phyloP scores from a whole-genome alignment of 148 eudicot species.

The Fagopyrum homotropicum region DNA sequence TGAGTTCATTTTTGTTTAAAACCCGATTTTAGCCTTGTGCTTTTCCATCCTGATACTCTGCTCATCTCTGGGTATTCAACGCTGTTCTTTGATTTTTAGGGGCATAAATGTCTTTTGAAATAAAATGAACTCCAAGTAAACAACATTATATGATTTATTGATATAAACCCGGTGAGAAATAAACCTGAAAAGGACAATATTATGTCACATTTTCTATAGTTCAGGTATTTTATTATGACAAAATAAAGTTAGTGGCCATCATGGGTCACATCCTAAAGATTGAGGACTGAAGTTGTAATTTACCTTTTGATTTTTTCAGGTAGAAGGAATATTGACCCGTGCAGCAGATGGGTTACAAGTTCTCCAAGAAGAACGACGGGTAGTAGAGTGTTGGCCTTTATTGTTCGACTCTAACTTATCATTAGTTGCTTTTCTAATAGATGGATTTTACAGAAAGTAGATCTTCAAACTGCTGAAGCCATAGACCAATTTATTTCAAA shows the following conservation, averaged over 20 bases:
- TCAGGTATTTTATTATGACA: no score
- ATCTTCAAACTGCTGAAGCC: slow-evolving; percentile 84
- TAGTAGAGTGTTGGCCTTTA: slow-evolving; percentile 29
- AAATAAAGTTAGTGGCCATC: no score
- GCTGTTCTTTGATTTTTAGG: not conserved
- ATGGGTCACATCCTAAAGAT: no score
- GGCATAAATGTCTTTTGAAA: no score
- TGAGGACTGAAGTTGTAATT: not conserved
- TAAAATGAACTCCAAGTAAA: no score
- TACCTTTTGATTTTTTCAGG: slow-evolving; percentile 25
- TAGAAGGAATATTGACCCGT: slow-evolving; percentile 77
- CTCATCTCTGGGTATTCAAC: not conserved
- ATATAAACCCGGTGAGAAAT: no score
- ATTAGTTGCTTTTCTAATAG: slow-evolving; percentile 6
- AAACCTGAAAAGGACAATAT: no score
- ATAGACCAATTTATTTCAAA: slow-evolving; percentile 68
- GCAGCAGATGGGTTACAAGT: slow-evolving; percentile 74
- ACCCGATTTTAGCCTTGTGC: not conserved
- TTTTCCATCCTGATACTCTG: not conserved
- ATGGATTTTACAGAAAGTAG: slow-evolving; percentile 56
- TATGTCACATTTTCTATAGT: no score
- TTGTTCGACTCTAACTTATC: not conserved
- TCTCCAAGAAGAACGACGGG: slow-evolving; percentile 94
- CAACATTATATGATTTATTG: no score
- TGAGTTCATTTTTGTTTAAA: no score